Base-by-base conservation (phyloP, 139 green algal species). In the Yamagishiella unicocca region DNA sequence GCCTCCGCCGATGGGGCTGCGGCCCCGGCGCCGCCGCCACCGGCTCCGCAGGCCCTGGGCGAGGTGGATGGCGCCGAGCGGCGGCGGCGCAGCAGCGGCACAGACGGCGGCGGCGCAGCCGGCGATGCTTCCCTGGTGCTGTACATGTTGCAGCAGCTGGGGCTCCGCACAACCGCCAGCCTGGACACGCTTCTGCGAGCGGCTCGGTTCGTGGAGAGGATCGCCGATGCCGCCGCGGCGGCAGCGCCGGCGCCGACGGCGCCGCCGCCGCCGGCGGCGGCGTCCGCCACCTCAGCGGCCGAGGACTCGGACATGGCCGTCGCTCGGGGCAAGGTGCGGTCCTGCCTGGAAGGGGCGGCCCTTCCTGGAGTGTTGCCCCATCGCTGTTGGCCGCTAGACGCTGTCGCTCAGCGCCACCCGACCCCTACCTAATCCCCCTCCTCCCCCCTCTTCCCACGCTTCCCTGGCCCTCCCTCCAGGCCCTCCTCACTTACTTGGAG, bases 401-500 rank as follows among this genome's bases (percentile, higher is more conserved):
- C n/a, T n/a, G n/a, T n/a, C n/a, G n/a, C n/a, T n/a, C n/a, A n/a
- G n/a, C n/a, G n/a, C n/a, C n/a, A n/a, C n/a, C n/a, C n/a, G n/a
- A n/a, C n/a, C n/a, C n/a, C n/a, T n/a, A n/a, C n/a, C n/a, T n/a
- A n/a, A n/a, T n/a, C n/a, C n/a, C n/a, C n/a, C n/a, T n/a, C n/a
- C n/a, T 58, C 50, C 50, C 17, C 50, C 1, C n/a, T 62, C 27
- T 67, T 38, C 33, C 45, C 67, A 35, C 12, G 45, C 45, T 42
- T 54, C 73, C 43, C 4, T 37, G 3, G 43, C 31, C 10, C 45
- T 68, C 21, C 70, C 45, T 58, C 3, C 87, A 92, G 87, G 90
- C 89, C 0, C 83, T 97, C n/a, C 86, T 97, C 35, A 45, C 85
- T 0, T 96, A 95, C 46, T 89, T 97, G 21, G 93, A 97, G 33